Evolutionary conservation across 2,329 filamentous ascomycete genomes (phyloP).

Genomic region (Diaporthe sp.): DNA sequence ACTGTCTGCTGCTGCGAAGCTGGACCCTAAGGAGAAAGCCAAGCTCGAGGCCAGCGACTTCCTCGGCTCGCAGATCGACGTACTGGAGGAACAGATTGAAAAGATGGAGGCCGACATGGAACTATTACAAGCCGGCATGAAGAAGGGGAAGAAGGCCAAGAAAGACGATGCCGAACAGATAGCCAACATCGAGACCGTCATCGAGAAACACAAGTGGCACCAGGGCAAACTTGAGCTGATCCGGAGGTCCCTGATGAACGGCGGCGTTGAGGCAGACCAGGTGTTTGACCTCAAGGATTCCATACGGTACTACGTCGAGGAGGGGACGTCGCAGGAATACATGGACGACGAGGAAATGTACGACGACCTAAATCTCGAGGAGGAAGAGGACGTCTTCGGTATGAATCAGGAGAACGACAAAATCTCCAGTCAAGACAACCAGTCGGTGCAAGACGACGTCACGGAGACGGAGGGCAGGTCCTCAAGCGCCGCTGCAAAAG

Average conservation of each 20-base stretch:
- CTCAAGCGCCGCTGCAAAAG: conserved; percentile 57
- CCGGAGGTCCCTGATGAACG: conserved; percentile 91
- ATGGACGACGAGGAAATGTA: conserved; percentile 96
- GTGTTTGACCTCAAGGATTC: conserved; percentile 91
- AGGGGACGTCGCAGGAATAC: conserved; percentile 90
- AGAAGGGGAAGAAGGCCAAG: conserved; percentile 91
- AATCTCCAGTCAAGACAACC: conserved; percentile 94
- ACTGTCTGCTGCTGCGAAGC: conserved; percentile 88
- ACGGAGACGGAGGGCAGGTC: conserved; percentile 68
- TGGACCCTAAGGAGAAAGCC: conserved; percentile 98
- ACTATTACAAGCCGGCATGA: conserved; percentile 86
- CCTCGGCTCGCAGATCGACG: conserved; percentile 87
- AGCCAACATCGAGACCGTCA: conserved; percentile 84
- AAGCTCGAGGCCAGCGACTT: conserved; percentile 92
- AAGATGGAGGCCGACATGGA: conserved; percentile 91
- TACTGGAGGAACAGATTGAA: conserved; percentile 95
- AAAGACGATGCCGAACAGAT: conserved; percentile 84
- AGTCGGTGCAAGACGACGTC: conserved; percentile 89
- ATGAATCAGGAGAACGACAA: conserved; percentile 85
- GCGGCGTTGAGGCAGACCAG: conserved; percentile 87
- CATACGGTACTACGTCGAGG: conserved; percentile 95
- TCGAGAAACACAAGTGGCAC: conserved; percentile 97
- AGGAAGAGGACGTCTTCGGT: conserved; percentile 91
- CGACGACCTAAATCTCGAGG: conserved; percentile 91
- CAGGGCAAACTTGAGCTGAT: conserved; percentile 93